A percentile compares a stretch with the other conserved stretches of the same genome.
These are phyloP conservation scores for Rhodamnia argentea DNA, from an alignment of 345 rosid species.

Conservation along the genomic window DNA sequence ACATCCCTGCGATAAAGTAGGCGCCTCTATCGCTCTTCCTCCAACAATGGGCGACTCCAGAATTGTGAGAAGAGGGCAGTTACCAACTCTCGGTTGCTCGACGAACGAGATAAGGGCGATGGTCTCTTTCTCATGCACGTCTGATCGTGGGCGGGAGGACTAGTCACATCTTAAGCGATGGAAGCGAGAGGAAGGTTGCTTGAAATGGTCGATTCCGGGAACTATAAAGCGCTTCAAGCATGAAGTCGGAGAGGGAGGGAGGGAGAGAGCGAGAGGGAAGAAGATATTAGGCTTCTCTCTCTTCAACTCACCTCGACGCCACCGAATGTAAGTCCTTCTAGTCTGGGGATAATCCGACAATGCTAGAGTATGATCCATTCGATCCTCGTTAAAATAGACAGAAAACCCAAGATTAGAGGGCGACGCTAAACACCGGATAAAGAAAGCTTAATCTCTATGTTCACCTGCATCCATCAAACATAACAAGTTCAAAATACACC, in stretches of 20 bases:
- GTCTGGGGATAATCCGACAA: no score
- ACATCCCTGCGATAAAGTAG: neutral
- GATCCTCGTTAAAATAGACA: no score
- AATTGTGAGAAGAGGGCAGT: neutral
- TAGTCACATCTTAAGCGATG: no score
- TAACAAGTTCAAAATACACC: no score
- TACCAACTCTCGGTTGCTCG: neutral
- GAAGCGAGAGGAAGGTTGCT: neutral
- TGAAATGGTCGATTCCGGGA: neutral
- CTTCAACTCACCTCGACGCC: neutral
- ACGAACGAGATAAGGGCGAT: neutral
- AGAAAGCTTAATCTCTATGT: no score
- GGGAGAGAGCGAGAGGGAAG: neutral
- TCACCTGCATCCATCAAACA: no score
- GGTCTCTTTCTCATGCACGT: neutral
- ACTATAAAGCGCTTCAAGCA: neutral
- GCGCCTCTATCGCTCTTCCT: neutral
- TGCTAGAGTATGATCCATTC: no score
- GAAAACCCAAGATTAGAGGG: no score
- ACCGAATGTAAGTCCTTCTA: no score
- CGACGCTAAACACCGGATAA: no score
- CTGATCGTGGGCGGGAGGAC: no score
- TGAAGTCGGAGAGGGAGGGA: neutral
- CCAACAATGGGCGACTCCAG: neutral
- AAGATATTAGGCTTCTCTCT: neutral